Evolutionary conservation across 2,329 filamentous ascomycete species (phyloP).

Genomic region (Neoarthrinium moseri): DNA sequence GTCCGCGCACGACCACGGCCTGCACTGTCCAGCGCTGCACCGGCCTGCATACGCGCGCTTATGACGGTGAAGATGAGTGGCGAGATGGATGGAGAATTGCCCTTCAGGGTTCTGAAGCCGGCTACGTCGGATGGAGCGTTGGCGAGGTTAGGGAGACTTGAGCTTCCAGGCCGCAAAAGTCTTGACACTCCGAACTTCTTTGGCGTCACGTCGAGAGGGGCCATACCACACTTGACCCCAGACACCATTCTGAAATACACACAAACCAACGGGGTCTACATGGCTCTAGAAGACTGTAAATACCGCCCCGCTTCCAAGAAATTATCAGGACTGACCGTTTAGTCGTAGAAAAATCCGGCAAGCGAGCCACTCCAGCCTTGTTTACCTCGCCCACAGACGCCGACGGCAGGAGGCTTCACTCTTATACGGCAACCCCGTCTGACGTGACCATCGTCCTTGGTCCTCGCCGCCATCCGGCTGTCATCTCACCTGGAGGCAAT

Average conservation of each 20-base stretch:
- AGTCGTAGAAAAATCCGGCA: constrained; percentile 54
- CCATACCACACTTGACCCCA: constrained; percentile 83
- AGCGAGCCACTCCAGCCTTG: constrained; percentile 45
- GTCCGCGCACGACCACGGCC: too few relatives aligned
- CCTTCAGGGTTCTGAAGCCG: constrained; percentile 48
- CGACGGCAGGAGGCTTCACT: constrained; percentile 63
- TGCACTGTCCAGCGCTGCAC: too few relatives aligned
- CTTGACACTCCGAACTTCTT: constrained; percentile 83
- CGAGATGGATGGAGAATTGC: constrained; percentile 25
- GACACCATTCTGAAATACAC: constrained; percentile 72
- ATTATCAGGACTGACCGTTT: constrained; percentile 7
- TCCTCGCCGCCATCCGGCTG: constrained; percentile 73
- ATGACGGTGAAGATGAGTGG: constrained; percentile 11
- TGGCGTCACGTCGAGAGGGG: constrained; percentile 77
- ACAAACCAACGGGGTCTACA: constrained; percentile 67
- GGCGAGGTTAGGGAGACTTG: constrained; percentile 67
- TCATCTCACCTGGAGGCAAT: constrained; percentile 70
- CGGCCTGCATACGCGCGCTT: not conserved
- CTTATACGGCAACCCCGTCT: constrained; percentile 72
- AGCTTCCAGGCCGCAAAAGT: constrained; percentile 58
- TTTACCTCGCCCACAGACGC: constrained; percentile 35
- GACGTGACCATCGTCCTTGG: constrained; percentile 70
- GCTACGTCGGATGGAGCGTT: constrained; percentile 36
- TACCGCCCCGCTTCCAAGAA: constrained; percentile 1
- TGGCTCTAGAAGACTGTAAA: constrained; percentile 89